Percentiles rank a stretch among this genome's conserved stretches.
Conservation (phyloP, 805 yeast genomes). For the Yarrowia bubula region DNA sequence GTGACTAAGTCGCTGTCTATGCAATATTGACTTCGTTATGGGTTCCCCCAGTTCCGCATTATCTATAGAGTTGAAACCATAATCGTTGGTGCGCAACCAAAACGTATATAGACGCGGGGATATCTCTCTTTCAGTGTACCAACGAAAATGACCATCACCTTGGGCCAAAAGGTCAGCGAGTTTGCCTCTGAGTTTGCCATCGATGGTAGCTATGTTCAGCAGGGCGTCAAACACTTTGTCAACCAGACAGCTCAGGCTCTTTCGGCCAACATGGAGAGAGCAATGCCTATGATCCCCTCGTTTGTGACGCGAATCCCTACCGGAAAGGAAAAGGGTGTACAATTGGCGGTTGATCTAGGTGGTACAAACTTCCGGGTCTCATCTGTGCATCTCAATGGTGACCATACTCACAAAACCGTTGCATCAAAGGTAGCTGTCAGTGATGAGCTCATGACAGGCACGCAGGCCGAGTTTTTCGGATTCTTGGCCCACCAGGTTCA, state of each 20-base stretch:
- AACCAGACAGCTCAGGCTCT: slow-evolving; percentile 39
- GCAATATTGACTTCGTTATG: background rate
- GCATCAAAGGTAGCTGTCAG: slow-evolving; percentile 83
- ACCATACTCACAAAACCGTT: slow-evolving; percentile 69
- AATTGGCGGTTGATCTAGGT: slow-evolving; percentile 90
- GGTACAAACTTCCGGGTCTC: slow-evolving; percentile 96
- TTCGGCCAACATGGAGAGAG: slow-evolving; percentile 33
- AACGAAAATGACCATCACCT: background rate
- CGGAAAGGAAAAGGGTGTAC: slow-evolving; percentile 80
- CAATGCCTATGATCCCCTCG: slow-evolving; percentile 79
- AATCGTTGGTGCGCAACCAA: slow-evolving; percentile 11
- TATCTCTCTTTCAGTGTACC: background rate
- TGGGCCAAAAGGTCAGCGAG: slow-evolving; percentile 3
- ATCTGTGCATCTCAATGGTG: slow-evolving; percentile 62
- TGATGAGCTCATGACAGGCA: slow-evolving; percentile 63
- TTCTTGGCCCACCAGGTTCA: slow-evolving; percentile 72
- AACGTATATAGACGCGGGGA: slow-evolving; percentile 15
- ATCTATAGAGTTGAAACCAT: slow-evolving; percentile 13
- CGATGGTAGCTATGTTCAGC: slow-evolving; percentile 14
- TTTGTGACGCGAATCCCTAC: slow-evolving; percentile 80
- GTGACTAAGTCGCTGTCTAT: background rate
- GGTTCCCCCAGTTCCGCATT: background rate
- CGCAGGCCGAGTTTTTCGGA: slow-evolving; percentile 63
- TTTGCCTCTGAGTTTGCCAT: slow-evolving; percentile 16
- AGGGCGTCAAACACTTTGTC: slow-evolving; percentile 30